Evolutionary conservation across 352 stramenopile genomes (phyloP), one percentile per base, ranked within the genome.

Genomic region (Peronospora belbahrii): DNA sequence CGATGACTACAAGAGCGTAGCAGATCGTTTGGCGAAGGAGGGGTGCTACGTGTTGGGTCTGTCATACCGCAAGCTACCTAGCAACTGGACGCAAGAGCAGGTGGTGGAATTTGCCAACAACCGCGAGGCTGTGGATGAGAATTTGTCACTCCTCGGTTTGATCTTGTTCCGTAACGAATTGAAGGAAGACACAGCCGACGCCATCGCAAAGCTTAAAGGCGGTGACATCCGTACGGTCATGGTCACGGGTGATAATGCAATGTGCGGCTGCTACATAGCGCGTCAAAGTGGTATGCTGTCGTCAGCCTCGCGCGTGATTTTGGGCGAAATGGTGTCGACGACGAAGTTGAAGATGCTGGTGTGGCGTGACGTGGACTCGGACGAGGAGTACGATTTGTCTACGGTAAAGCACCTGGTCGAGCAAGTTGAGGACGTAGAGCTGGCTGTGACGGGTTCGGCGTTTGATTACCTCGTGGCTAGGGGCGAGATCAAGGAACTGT

Each of bases 121-220:
- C 47, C 82, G 87, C 14, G 78, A 93, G 31, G 61, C 74, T 15
- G 58, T 95, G 0, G 85, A 97, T 42, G 64, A 59, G 6, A 59
- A 69, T 37, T 55, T 96, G 14, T 75, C 57, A 5, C 67, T 93
- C 30, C 40, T 83, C 0, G 84, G 83, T 0, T 67, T 94, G 15
- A 54, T 94, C 25, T 60, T 89, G 4, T 96, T 95, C 65, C 67
- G 78, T 19, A 96, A 96, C 51, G 60, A 75, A 11, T 52, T 95
- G 20, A 90, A 88, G 47, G 41, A 70, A 8, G 77, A 95, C 35
- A 79, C 79, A 2, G 35, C 28, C 10, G 51, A 62, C 6, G 80
- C 78, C 0, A 87, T 96, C n/a, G 22, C 31, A 14, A 55, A 85
- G 39, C 59, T 95, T 9, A 63, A 71, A 8, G 55, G 59, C 18